Conservation (phyloP, 1,284 basidiomycete species). For the Cutaneotrichosporon sp. region DNA sequence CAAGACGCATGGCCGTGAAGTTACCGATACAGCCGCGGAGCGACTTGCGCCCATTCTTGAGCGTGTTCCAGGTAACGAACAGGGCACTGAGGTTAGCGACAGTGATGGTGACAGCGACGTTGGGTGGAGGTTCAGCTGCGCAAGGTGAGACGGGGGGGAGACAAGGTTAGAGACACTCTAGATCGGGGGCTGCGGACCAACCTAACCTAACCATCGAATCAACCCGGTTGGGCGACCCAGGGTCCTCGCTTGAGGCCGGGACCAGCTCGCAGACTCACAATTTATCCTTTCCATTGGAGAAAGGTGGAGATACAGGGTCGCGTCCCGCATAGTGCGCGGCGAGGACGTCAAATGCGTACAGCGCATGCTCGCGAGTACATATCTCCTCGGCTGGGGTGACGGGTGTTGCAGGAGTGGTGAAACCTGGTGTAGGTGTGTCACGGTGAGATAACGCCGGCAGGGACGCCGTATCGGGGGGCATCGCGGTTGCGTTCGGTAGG, state of each 20-base stretch:
- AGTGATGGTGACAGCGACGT: too few relatives aligned
- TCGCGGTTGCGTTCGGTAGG: not conserved
- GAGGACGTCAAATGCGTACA: slow-evolving; percentile 54
- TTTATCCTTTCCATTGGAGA: slow-evolving; percentile 28
- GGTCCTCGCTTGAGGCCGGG: too few relatives aligned
- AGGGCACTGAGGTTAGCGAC: slow-evolving; percentile 60
- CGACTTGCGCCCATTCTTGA: slow-evolving; percentile 36
- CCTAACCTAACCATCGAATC: too few relatives aligned
- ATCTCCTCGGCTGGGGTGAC: slow-evolving; percentile 13
- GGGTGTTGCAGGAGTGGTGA: slow-evolving; percentile 15
- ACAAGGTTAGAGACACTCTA: too few relatives aligned
- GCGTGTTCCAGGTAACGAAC: slow-evolving; percentile 92
- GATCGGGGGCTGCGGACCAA: too few relatives aligned
- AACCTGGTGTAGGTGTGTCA: slow-evolving; percentile 12
- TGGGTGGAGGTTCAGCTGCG: too few relatives aligned
- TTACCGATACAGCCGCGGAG: slow-evolving; percentile 94
- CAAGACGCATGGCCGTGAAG: slow-evolving; percentile 73
- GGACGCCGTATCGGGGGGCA: not conserved
- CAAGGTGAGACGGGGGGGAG: not conserved
- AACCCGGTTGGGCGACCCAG: too few relatives aligned
- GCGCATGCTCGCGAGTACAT: slow-evolving; percentile 47
- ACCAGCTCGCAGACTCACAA: slow-evolving; percentile 25
- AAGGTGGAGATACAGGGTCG: slow-evolving; percentile 17
- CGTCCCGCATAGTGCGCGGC: slow-evolving; percentile 37
- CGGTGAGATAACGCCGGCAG: slow-evolving; percentile 7